phyloP scores from a whole-genome alignment of 1,284 basidiomycete species.

The Trichosporon ovoides region DNA sequence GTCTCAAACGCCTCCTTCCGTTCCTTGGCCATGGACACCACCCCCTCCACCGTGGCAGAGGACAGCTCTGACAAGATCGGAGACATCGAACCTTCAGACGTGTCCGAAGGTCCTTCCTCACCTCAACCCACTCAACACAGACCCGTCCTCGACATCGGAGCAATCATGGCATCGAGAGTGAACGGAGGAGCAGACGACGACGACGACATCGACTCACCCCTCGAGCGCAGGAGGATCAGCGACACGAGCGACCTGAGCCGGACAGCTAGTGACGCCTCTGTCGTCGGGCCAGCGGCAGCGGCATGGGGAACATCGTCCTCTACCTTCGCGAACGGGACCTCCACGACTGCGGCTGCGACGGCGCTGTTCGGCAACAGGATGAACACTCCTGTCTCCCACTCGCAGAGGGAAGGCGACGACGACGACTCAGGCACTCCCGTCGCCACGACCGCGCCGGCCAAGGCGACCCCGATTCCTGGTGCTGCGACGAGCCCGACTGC shows the following conservation, averaged over 20 bases:
- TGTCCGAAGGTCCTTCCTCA: too few relatives aligned
- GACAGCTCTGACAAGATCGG: background rate
- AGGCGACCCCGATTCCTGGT: background rate
- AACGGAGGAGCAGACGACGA: background rate
- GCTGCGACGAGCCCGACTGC: background rate
- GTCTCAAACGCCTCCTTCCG: background rate
- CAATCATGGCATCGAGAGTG: background rate
- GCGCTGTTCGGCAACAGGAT: slow-evolving; percentile 4
- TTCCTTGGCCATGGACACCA: background rate
- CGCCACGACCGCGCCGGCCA: too few relatives aligned
- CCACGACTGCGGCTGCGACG: background rate
- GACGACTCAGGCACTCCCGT: too few relatives aligned
- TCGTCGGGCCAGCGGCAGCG: background rate
- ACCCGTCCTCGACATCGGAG: slow-evolving; percentile 1
- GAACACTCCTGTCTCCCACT: background rate
- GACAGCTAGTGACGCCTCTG: background rate
- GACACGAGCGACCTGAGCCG: background rate
- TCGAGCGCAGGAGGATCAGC: background rate
- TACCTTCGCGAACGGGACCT: background rate
- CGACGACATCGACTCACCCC: slow-evolving; percentile 4
- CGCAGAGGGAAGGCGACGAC: background rate
- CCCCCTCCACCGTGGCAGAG: background rate
- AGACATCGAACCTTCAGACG: too few relatives aligned
- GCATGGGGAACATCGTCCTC: background rate
- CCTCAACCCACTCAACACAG: too few relatives aligned